Conservation (phyloP, 2,329 filamentous ascomycete species). For the Lithohypha guttulata region DNA sequence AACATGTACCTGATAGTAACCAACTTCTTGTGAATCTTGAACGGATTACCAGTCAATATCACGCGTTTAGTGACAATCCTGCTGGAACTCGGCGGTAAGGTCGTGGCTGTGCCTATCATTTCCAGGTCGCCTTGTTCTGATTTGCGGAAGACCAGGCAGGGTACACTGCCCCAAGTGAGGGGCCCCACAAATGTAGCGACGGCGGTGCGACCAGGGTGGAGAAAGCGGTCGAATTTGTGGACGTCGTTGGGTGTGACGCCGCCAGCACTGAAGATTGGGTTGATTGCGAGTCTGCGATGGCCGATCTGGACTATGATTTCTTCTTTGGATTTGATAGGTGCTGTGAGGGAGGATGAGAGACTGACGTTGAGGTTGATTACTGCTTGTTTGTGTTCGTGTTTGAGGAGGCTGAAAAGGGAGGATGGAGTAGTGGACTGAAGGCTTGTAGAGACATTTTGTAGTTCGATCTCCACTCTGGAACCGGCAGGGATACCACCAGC, state of each 20-base stretch:
- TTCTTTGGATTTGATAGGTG: constrained; percentile 80
- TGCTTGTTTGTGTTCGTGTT: constrained; percentile 91
- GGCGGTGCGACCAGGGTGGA: constrained; percentile 81
- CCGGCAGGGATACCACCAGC: constrained; percentile 80
- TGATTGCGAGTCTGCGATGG: constrained; percentile 73
- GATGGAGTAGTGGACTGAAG: constrained; percentile 51
- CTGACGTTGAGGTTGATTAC: constrained; percentile 83
- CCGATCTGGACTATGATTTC: constrained; percentile 87
- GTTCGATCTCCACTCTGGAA: constrained; percentile 68
- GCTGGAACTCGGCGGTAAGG: constrained; percentile 60
- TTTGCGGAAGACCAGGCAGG: constrained; percentile 71
- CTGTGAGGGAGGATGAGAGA: constrained; percentile 63
- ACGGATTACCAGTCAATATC: constrained; percentile 89
- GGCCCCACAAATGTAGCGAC: constrained; percentile 86
- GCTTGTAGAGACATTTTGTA: constrained; percentile 49
- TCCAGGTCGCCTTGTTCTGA: constrained; percentile 42
- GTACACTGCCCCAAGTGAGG: constrained; percentile 84
- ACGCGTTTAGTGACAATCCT: constrained; percentile 89
- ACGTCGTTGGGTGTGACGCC: constrained; percentile 92
- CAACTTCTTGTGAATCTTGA: constrained; percentile 96
- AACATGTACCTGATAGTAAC: constrained; percentile 99
- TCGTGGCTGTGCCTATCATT: constrained; percentile 78
- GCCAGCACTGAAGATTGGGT: constrained; percentile 80
- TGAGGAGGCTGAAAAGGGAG: constrained; percentile 72
- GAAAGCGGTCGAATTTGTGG: constrained; percentile 87